Base-by-base conservation (phyloP, 2,329 filamentous ascomycete species). In the Talaromyces albobiverticillius region DNA sequence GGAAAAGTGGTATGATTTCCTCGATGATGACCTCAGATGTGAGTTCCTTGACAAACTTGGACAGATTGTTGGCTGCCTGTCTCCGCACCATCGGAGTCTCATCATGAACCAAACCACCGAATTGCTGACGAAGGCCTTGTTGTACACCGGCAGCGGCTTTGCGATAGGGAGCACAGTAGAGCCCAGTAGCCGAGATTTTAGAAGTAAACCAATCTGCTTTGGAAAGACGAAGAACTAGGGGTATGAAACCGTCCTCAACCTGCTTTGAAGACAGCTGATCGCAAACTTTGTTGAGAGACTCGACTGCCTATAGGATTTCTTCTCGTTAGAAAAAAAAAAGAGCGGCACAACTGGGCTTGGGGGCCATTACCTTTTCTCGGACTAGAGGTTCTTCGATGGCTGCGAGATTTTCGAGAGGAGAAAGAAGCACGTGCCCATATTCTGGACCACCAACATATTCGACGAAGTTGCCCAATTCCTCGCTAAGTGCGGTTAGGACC, bases 151-250 rank as follows among this genome's bases (percentile, higher is more conserved):
- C 82, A 53, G 90, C 88, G 57, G 94, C 90, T 79, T 95, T 95
- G 67, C 86, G 88, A 80, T 99, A 99, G 61, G 94, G 93, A 46
- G 86, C 84, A 71, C 89, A 94, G 79, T 93, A 99, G 59, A 99
- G 87, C 59, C 94, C 94, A 61, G 93, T 96, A 59, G 93, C 94
- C 29, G 94, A 99, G 61, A 99, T 94, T 79, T 97, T 99, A 61
- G 94, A 97, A 55, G 94, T 99, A 76, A 99, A 99, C 94, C 94
- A 99, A 77, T 99, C 94, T 76, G 94, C 94, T 82, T 97, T 99
- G 61, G 94, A 95, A 58, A 99, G 89, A 70, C 94, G 90, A 68
- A 95, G 84, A 57, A 92, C 92, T 68, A 99, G 87, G 59, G 94
- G 94, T 64, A 99, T 93, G 78, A 97, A 97, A 76, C 92, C 89